A percentile compares a stretch with the other conserved stretches of the same genome.
Conservation (phyloP, 2,329 filamentous ascomycete species). For the Pseudocercospora vitis region DNA sequence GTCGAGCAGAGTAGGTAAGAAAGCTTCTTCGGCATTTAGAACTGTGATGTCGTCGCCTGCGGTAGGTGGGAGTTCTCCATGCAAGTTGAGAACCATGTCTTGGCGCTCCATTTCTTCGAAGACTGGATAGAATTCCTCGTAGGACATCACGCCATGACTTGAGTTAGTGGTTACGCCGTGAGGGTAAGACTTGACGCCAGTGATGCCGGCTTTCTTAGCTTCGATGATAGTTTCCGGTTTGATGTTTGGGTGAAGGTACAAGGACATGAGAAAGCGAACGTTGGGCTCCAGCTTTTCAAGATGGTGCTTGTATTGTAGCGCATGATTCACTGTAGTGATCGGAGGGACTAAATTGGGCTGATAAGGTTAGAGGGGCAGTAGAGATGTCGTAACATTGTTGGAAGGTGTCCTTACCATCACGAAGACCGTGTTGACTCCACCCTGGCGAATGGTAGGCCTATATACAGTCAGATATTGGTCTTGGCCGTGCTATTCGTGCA, state of each 20-base stretch:
- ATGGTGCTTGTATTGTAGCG: conserved; percentile 47
- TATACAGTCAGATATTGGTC: conserved; percentile 9
- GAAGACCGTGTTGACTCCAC: conserved; percentile 55
- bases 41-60: conserved; percentile 42
- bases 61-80: conserved; percentile 75
- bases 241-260: conserved; percentile 52
- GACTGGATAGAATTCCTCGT: conserved; percentile 71
- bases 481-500: background rate
- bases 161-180: conserved; percentile 61
- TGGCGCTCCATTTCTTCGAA: conserved; percentile 88
- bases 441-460: conserved; percentile 51
- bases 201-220: conserved; percentile 70
- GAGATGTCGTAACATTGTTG: too few species aligned
- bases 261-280: conserved; percentile 53
- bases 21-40: conserved; percentile 70
- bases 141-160: conserved; percentile 66
- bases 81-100: conserved; percentile 84
- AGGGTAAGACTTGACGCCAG: conserved; percentile 70
- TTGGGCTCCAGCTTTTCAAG: conserved; percentile 49
- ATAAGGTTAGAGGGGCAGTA: background rate
- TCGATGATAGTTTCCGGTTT: conserved; percentile 61
- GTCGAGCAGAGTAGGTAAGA: conserved; percentile 74
- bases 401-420: conserved; percentile 49
- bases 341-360: conserved; percentile 54
- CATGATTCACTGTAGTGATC: conserved; percentile 50